Evolutionary conservation across 2,329 filamentous ascomycete genomes (phyloP), one percentile per base, ranked within the genome.

Genomic region (Aspergillus nomiae): DNA sequence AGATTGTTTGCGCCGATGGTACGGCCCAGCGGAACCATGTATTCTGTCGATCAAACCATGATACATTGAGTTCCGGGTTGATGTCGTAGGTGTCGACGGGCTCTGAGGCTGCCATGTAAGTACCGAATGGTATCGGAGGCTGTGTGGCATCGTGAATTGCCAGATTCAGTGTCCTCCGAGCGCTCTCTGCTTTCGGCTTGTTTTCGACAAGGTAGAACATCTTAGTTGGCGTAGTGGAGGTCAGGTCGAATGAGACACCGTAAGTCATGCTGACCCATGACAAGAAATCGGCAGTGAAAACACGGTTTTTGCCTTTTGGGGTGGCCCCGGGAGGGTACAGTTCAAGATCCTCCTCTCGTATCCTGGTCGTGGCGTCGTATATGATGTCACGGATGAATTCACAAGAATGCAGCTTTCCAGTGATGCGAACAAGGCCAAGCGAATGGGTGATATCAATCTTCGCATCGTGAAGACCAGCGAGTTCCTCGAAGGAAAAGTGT

Each of bases 1-100:
- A 68, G n/a, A 61, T 61, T 21, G 65, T 50, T 57, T 73, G 69
- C 19, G 66, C 61, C 19, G 71, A 67, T 10, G 72, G 67, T 62
- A 73, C 72, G 41, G 70, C 70, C 78, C 78, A 80, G 61, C 78
- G 71, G 63, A 78, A 73, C 78, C 78, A 80, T 36, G 67, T 50
- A 28, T 71, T 73, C 55, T 72, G 66, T 28, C 71, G 69, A 56
- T 79, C 71, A 51, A 74, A 66, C 70, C 74, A 77, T 11, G 74
- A 69, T 11, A 70, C 64, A 59, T 65, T 70, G 30, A 63, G 55
- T 9, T 70, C 70, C 14, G 70, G 67, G 16, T 64, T 62, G 34
- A 75, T 67, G 53, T 65, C 60, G 43, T 76, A 73, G 11, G 72
- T 54, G 21, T 65, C 69, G 21, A 74, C 71, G 4, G 63, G 56